Conservation (phyloP, 805 yeast species). For the Clavispora santaluciae region DNA sequence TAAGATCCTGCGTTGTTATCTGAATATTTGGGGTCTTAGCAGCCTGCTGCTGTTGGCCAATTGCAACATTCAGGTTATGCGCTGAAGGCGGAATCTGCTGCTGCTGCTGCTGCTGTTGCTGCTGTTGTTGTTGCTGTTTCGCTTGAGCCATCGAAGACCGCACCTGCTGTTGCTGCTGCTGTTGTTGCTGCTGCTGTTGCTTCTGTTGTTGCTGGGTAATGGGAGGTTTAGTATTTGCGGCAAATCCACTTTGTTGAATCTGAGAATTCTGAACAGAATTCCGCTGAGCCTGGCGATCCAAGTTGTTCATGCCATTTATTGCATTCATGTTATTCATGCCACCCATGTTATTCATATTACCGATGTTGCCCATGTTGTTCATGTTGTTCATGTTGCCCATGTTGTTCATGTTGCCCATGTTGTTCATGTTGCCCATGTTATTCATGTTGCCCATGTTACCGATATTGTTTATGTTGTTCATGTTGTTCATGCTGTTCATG, state of each 20-base stretch:
- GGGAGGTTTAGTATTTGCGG: not conserved
- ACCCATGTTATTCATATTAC: constrained; percentile 9
- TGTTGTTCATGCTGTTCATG: constrained; percentile 10
- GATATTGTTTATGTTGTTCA: constrained; percentile 8
- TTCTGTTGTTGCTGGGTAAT: not conserved
- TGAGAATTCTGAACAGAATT: not conserved
- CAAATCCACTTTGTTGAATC: constrained; percentile 1
- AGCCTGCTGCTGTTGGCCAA: constrained; percentile 15
- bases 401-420: constrained; percentile 9
- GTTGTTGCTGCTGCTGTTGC: constrained; percentile 2
- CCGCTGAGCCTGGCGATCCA: constrained; percentile 11
- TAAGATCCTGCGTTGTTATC: constrained; percentile 28
- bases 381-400: constrained; percentile 9
- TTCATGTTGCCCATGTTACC: constrained; percentile 9
- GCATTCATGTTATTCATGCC: constrained; percentile 14
- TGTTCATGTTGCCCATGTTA: constrained; percentile 10
- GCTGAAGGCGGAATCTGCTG: constrained; percentile 1
- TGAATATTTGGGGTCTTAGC: constrained; percentile 8
- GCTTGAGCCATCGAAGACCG: not conserved
- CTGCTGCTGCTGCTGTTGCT: constrained; percentile 6
- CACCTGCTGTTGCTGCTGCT: not conserved
- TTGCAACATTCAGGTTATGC: not conserved
- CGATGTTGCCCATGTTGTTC: constrained; percentile 5
- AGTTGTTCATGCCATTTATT: constrained; percentile 30
- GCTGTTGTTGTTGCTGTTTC: too few species aligned